Conservation (phyloP, 1,284 basidiomycete genomes). For the Leccinum pachyderme region DNA sequence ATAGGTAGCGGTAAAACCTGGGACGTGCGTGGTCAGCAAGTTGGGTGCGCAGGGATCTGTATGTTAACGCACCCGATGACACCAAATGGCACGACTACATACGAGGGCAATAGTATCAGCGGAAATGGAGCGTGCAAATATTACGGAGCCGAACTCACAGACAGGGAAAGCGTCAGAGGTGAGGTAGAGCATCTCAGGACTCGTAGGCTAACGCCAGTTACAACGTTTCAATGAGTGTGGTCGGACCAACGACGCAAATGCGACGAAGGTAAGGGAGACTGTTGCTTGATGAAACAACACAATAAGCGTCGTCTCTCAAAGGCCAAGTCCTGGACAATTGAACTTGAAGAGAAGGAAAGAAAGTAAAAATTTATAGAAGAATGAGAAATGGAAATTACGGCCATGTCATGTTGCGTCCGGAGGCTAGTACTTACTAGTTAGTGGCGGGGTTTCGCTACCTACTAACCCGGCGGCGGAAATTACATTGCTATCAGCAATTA, state of each 20-base stretch:
- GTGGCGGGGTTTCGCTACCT: not conserved
- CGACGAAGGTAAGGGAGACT: not conserved
- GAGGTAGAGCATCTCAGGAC: not conserved
- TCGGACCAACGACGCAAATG: not conserved
- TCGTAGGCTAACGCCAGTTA: not conserved
- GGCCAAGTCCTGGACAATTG: not conserved
- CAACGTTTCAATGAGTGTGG: not conserved
- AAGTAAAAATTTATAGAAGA: not conserved
- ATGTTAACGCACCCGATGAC: conserved; percentile 72
- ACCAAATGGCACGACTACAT: conserved; percentile 87
- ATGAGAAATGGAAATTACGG: not conserved
- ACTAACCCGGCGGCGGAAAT: too few species aligned
- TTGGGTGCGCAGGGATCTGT: not conserved
- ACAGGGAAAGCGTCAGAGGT: not conserved
- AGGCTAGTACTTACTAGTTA: not conserved
- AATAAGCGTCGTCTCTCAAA: not conserved
- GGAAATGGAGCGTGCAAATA: not conserved
- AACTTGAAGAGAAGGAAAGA: not conserved
- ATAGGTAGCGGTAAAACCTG: conserved; percentile 87
- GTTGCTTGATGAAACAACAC: not conserved
- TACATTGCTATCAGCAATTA: too few species aligned
- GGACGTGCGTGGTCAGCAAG: not conserved
- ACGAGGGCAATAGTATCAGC: not conserved
- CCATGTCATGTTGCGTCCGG: too few species aligned
- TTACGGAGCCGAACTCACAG: not conserved